Base-by-base conservation (phyloP, 257 asterid genomes). In the Nicotiana obtusifolia region DNA sequence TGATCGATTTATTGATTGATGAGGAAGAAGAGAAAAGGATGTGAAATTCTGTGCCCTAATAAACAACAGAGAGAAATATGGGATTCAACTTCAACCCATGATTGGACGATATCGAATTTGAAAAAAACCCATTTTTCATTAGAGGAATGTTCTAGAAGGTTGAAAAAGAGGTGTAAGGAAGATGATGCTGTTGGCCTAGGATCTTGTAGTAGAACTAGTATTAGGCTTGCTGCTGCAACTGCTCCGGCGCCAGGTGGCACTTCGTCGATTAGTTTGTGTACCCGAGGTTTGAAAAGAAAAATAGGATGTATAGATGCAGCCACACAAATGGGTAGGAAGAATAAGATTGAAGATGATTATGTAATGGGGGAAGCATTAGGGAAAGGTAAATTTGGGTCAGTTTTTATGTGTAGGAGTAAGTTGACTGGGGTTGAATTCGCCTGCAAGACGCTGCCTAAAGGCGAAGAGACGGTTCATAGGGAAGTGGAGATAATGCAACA, bases 401-500 rank as follows among this genome's bases (percentile, higher is more conserved):
- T 88, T 35, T 83, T 78, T 82, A 22, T 83, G 61, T 88, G 91
- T 65, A 87, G 73, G 81, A 86, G 88, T 80, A 88, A 81, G 87
- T 77, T 61, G 13, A 88, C 82, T 0, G 88, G 89, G 8, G 89
- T 66, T 33, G 85, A 83, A 19, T 88, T 84, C 80, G 91, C 91
- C 1, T 88, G 91, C 65, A 88, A 88, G 75, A 86, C 87, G 1
- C 81, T 88, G 86, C 85, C 81, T 76, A 88, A 88, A 76, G 89
- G 89, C 26, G 91, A 88, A 82, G 91, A 88, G 77, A 88, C 88
- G 10, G 89, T 83, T 60, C 91, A 88, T 15, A 73, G 87, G 10
- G 91, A 88, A 84, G 91, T 88, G 73, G 91, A 88, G 85, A 88
- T 88, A 68, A 88, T 88, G 91, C 91, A 88, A 82, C 91, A 88